phyloP scores from a whole-genome alignment of 1,284 basidiomycete species.

The Marasmius sp. region DNA sequence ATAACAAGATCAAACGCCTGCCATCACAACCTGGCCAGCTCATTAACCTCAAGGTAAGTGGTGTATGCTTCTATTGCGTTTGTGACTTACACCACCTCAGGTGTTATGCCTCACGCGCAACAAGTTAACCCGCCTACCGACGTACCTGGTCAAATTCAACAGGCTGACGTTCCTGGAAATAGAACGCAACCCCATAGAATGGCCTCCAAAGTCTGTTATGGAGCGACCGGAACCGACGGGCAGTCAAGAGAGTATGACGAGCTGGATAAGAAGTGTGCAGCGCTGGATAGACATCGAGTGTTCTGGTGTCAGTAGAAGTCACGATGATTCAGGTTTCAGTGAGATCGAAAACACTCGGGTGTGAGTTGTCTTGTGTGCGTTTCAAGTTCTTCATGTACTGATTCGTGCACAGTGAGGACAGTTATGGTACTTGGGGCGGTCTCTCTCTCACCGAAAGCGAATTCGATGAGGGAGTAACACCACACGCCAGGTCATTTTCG shows the following conservation, averaged over 20 bases:
- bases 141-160: constrained; percentile 75
- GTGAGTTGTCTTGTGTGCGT: constrained; percentile 1
- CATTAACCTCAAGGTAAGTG: constrained; percentile 70
- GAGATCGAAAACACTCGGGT: constrained; percentile 45
- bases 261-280: constrained; percentile 75
- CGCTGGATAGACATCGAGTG: constrained; percentile 68
- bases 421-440: constrained; percentile 38
- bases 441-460: constrained; percentile 37
- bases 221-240: constrained; percentile 42
- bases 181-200: constrained; percentile 90
- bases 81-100: constrained; percentile 35
- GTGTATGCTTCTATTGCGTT: constrained; percentile 2
- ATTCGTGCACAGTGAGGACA: constrained; percentile 35
- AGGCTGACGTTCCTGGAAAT: constrained; percentile 82
- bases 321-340: constrained; percentile 44
- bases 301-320: constrained; percentile 28
- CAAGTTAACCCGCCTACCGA: constrained; percentile 77
- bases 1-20: constrained; percentile 85
- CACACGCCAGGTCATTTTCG: constrained; percentile 64
- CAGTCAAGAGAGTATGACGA: constrained; percentile 51
- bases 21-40: constrained; percentile 83
- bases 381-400: constrained; percentile 9
- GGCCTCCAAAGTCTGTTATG: constrained; percentile 73
- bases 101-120: constrained; percentile 90
- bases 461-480: constrained; percentile 36